Evolutionary conservation across 768 basidiomycete genomes (phyloP).

Genomic region (Suillus discolor): DNA sequence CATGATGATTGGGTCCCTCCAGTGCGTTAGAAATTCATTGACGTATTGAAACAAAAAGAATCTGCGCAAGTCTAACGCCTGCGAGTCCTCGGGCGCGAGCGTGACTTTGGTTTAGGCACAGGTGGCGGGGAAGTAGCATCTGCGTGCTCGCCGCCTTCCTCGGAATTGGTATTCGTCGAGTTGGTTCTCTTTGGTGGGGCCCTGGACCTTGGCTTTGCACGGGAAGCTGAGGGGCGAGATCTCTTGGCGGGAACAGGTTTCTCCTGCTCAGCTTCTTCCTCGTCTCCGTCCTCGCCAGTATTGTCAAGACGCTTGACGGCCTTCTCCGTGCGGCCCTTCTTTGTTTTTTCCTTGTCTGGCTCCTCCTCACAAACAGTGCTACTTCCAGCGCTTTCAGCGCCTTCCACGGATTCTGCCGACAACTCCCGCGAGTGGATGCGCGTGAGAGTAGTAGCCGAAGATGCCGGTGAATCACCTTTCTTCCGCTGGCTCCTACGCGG

Average conservation of each 20-base stretch:
- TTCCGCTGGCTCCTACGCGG: slow-evolving; percentile 33
- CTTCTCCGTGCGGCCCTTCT: slow-evolving; percentile 10
- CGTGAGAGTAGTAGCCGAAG: slow-evolving; percentile 32
- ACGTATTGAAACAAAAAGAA: slow-evolving; percentile 7
- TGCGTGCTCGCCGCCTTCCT: slow-evolving; percentile 23
- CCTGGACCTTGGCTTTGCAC: slow-evolving; percentile 27
- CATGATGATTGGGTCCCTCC: not conserved
- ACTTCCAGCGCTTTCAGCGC: slow-evolving; percentile 32
- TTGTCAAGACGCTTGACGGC: slow-evolving; percentile 9
- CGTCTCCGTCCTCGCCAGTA: slow-evolving; percentile 18
- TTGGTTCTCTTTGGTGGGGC: slow-evolving; percentile 7
- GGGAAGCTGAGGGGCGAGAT: slow-evolving; percentile 20
- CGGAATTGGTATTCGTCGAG: slow-evolving; percentile 11
- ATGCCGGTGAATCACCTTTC: slow-evolving; percentile 32
- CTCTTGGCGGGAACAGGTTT: slow-evolving; percentile 22
- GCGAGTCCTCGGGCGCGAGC: slow-evolving; percentile 30
- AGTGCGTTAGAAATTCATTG: slow-evolving; percentile 1
- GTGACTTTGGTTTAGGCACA: slow-evolving; percentile 31
- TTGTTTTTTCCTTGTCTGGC: slow-evolving; percentile 27
- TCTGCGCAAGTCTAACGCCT: slow-evolving; percentile 28
- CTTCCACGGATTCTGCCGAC: slow-evolving; percentile 30
- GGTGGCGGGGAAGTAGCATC: slow-evolving; percentile 18
- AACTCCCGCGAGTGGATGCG: slow-evolving; percentile 28
- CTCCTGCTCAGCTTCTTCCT: slow-evolving; percentile 15
- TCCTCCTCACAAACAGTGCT: slow-evolving; percentile 35